Conservation (phyloP, 2,329 filamentous ascomycete genomes). For the Mariannaea sp. region DNA sequence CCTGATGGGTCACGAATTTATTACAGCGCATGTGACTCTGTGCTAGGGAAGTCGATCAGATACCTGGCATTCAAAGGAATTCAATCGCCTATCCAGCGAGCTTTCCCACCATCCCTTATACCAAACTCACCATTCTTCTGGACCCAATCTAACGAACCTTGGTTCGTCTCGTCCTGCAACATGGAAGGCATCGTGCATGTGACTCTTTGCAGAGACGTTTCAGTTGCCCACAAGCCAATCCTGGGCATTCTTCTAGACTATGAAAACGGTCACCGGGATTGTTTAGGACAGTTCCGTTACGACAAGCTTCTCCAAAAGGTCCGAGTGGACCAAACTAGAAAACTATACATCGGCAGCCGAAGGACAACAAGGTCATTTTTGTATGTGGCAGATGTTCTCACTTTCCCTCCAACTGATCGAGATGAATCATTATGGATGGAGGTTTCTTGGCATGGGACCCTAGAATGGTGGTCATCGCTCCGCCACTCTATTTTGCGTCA, state of each 20-base stretch:
- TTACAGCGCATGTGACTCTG: slow-evolving; percentile 9
- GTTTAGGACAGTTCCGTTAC: slow-evolving; percentile 19
- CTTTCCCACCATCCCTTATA: slow-evolving; percentile 11
- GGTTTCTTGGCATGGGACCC: slow-evolving; percentile 5
- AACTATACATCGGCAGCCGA: slow-evolving; percentile 16
- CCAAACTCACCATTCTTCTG: slow-evolving; percentile 14
- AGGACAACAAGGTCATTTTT: slow-evolving; percentile 16
- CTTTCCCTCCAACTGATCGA: background rate
- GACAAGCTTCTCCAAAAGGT: slow-evolving; percentile 14
- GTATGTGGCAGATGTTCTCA: slow-evolving; percentile 16
- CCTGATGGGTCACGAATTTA: slow-evolving; percentile 10
- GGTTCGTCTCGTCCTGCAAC: slow-evolving; percentile 19
- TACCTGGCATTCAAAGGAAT: slow-evolving; percentile 11
- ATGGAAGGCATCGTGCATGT: slow-evolving; percentile 15
- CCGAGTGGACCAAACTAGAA: slow-evolving; percentile 6
- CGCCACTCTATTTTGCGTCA: slow-evolving; percentile 21
- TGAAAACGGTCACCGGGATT: slow-evolving; percentile 16
- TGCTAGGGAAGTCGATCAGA: background rate
- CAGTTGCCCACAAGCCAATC: slow-evolving; percentile 8
- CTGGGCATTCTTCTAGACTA: slow-evolving; percentile 9
- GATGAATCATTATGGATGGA: slow-evolving; percentile 3
- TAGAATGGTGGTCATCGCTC: slow-evolving; percentile 22
- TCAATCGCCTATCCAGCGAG: background rate
- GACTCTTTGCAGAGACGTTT: slow-evolving; percentile 17
- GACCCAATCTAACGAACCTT: slow-evolving; percentile 9